Evolutionary conservation across 495 filamentous ascomycete species (phyloP).

Genomic region (Penicillium roqueforti): DNA sequence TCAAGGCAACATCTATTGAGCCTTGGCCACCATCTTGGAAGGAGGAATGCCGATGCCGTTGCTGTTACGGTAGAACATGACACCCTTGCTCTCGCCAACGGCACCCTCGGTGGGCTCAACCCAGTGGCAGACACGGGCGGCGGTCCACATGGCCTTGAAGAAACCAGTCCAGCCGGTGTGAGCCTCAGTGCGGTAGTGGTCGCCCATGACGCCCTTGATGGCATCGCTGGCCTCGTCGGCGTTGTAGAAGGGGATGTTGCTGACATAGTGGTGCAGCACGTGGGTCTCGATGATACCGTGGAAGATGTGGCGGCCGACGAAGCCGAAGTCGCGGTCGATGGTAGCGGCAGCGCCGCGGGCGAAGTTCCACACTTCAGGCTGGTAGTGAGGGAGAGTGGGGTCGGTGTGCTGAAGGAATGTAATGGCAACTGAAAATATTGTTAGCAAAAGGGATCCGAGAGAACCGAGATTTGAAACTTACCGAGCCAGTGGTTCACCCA

Average conservation of each 20-base stretch:
- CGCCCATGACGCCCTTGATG: constrained; percentile 54
- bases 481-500: constrained; percentile 96
- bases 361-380: constrained; percentile 53
- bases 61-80: constrained; percentile 58
- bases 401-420: constrained; percentile 61
- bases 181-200: constrained; percentile 53
- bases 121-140: constrained; percentile 51
- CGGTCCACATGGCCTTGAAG: constrained; percentile 53
- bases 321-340: constrained; percentile 59
- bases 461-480: constrained; percentile 34
- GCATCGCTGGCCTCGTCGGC: constrained; percentile 58
- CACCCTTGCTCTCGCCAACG: constrained; percentile 47
- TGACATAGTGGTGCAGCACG: constrained; percentile 59
- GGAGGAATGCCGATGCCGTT: constrained; percentile 71
- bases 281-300: constrained; percentile 62
- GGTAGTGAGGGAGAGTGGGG: constrained; percentile 55
- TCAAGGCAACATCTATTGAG: background rate
- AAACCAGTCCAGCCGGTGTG: constrained; percentile 51
- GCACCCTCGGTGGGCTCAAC: constrained; percentile 64
- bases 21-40: constrained; percentile 43
- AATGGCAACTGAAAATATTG: constrained; percentile 47
- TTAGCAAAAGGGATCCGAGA: background rate
- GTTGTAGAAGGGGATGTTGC: constrained; percentile 59
- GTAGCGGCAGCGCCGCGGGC: constrained; percentile 55
- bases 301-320: constrained; percentile 54